A percentile compares a stretch with the other conserved stretches of the same genome.
Evolutionary conservation across 441 rosid species (phyloP).

Genomic region (Biscutella auriculata): DNA sequence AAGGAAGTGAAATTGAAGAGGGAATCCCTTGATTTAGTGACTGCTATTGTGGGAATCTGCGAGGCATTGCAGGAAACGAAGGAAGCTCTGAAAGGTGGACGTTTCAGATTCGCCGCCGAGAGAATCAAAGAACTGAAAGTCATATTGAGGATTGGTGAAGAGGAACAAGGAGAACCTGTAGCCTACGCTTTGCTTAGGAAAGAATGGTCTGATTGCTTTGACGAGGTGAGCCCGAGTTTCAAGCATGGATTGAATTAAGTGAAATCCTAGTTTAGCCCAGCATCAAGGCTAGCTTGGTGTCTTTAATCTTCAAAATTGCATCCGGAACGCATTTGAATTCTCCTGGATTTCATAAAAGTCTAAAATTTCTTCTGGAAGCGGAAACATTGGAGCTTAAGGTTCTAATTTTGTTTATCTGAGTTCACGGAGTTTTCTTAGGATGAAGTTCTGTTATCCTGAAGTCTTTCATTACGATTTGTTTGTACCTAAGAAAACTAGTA

Average conservation of each 20-base stretch:
- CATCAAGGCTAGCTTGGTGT: background rate
- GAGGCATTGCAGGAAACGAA: conserved; percentile 54
- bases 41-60: conserved; percentile 42
- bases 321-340: background rate
- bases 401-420: background rate
- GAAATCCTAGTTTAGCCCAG: background rate
- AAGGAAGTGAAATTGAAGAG: conserved; percentile 49
- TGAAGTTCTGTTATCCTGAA: background rate
- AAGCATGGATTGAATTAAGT: background rate
- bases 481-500: background rate
- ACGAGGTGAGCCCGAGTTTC: conserved; percentile 37
- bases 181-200: conserved; percentile 58
- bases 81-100: conserved; percentile 46
- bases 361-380: background rate
- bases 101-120: conserved; percentile 57
- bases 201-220: conserved; percentile 76
- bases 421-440: background rate
- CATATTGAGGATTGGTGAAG: conserved; percentile 57
- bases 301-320: background rate
- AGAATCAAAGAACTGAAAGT: conserved; percentile 55
- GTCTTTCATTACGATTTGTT: background rate
- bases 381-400: background rate
- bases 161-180: conserved; percentile 58
- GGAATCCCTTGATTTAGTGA: conserved; percentile 55
- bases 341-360: background rate